Evolutionary conservation across 441 rosid species (phyloP), one percentile per base, ranked within the genome.

Genomic region (Erodium texanum): DNA sequence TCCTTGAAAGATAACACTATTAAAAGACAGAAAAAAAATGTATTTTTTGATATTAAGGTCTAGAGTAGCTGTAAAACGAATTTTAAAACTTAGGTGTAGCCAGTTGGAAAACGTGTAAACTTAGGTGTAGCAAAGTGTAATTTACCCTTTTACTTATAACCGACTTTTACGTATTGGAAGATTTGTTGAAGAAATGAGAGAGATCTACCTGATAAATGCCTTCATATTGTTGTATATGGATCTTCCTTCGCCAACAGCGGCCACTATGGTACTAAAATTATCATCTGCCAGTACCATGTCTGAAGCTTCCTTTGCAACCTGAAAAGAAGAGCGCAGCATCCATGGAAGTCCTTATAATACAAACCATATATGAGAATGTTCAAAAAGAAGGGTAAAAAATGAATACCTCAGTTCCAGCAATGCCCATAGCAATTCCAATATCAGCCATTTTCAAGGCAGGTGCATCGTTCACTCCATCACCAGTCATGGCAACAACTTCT

Each of bases 401-500:
- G 59, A 36, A 48, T 74, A 82, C 86, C 83, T 82, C 82, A 0
- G 86, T 82, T 72, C 86, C 83, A 36, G 83, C 74, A 66, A 82
- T 80, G 50, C 85, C 85, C 85, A 82, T 82, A 11, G 83, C 80
- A 66, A 80, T 76, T 20, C 83, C 86, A 7, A 82, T 82, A 66
- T 82, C 82, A 2, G 86, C 86, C 54, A 80, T 76, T 72, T 80
- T 80, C 76, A 82, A 66, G 64, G 86, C 86, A 67, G 86, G 86
- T 5, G 86, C 86, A 76, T 80, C 86, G 59, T 82, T 82, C 52
- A 82, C 86, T 63, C 86, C 86, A 22, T 82, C 85, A 24, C 83
- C 83, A 1, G 83, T 82, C 86, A 82, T 82, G 38, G 86, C 83
- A 32, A 82, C 86, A 3, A 82, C 97, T 79, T 94, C 98, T 18